Evolutionary conservation across 768 basidiomycete genomes (phyloP).

Genomic region (Lentinula guzmanii): DNA sequence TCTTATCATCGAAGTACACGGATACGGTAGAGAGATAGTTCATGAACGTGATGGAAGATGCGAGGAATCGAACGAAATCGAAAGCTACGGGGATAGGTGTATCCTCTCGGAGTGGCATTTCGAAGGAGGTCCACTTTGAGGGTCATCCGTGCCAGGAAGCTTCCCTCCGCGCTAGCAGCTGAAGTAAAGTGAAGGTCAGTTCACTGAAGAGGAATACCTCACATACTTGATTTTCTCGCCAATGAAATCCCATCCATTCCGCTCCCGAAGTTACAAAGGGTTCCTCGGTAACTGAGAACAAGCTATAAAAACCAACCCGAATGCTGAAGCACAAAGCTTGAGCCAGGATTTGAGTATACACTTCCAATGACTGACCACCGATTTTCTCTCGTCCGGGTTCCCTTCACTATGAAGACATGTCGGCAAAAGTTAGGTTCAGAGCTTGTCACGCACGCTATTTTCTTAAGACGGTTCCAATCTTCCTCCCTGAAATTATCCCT

Average conservation of each 20-base stretch:
- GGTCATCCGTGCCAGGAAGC: constrained; percentile 35
- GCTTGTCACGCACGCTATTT: constrained; percentile 51
- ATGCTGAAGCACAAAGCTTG: constrained; percentile 35
- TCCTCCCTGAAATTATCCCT: constrained; percentile 77
- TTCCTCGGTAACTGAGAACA: constrained; percentile 80
- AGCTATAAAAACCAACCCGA: constrained; percentile 79
- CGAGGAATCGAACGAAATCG: constrained; percentile 85
- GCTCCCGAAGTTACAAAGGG: constrained; percentile 81
- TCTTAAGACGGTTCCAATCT: constrained; percentile 87
- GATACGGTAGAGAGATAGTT: constrained; percentile 65
- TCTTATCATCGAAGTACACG: constrained; percentile 77
- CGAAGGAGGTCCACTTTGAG: constrained; percentile 78
- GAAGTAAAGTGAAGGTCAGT: constrained; percentile 91
- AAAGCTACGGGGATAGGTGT: constrained; percentile 75
- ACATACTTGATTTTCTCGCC: constrained; percentile 3
- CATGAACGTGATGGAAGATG: constrained; percentile 94
- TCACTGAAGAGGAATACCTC: constrained; percentile 62
- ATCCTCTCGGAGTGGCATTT: constrained; percentile 82
- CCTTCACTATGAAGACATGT: constrained; percentile 55
- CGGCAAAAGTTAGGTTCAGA: not conserved
- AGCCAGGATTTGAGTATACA: not conserved
- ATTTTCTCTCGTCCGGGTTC: constrained; percentile 92
- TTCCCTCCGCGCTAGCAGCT: constrained; percentile 82
- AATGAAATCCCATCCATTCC: constrained; percentile 22
- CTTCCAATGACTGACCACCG: constrained; percentile 30